Evolutionary conservation across 2,329 filamentous ascomycete genomes (phyloP), one percentile per base, ranked within the genome.

Genomic region (Acrodontium crateriforme): DNA sequence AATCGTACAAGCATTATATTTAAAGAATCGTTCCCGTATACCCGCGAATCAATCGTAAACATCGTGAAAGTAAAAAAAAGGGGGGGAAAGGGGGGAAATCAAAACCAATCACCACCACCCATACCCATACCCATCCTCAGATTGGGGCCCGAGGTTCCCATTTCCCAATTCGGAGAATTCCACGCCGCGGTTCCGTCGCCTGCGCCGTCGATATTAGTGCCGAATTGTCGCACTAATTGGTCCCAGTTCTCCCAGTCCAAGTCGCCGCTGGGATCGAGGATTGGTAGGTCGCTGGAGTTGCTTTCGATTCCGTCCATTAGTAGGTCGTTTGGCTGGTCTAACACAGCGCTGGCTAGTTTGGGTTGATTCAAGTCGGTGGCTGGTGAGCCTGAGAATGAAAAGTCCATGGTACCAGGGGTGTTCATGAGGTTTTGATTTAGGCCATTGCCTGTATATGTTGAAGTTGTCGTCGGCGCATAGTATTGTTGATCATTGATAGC

Each of bases 181-280:
- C 18, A 10, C 13, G 11, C 14, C n/a, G 19, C 12, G 9, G 16
- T 24, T 15, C 20, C 12, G 18, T 5, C 14, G 20, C 14, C 12
- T 3, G 11, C 16, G 13, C 25, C 34, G 25, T 53, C 50, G 3
- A 54, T 46, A n/a, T 63, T 56, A 39, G 57, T 55, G 5, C 56
- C 59, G 31, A 59, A 63, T 30, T 64, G 55, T 15, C 46, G 45
- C 2, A 64, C 59, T 32, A 65, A 48, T 37, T 63, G 56, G 24
- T 64, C 60, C 57, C 59, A 65, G 19, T 50, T 54, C 21, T 59
- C 51, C 62, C 62, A 65, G 27, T 64, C 56, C 36, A 64, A 31
- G 18, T 51, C 56, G 9, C 46, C 50, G 1, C 48, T 51, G 5
- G 52, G 50, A 13, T 58, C 56, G 37, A 58, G 47, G 10, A 49